These are phyloP conservation scores for Amanita muscaria DNA, from an alignment of 768 basidiomycete species.

Conservation along the genomic window DNA sequence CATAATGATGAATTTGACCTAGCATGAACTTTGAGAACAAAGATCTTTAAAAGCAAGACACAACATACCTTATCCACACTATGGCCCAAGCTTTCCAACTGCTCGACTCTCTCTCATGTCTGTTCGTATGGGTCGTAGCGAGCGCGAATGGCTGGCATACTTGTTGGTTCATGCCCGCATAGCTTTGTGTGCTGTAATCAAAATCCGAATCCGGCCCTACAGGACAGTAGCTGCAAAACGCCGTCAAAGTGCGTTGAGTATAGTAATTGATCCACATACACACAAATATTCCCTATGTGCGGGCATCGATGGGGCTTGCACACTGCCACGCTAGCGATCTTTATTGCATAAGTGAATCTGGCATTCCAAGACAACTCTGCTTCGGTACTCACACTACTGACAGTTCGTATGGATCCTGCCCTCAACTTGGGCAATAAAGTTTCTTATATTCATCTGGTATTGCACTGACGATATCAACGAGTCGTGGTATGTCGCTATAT, in stretches of 20 bases:
- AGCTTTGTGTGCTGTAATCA: constrained; percentile 97
- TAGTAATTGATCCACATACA: constrained; percentile 41
- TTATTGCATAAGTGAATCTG: neutral
- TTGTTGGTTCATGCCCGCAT: constrained; percentile 93
- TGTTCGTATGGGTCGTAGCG: constrained; percentile 96
- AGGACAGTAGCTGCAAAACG: constrained; percentile 72
- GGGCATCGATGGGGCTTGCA: constrained; percentile 99
- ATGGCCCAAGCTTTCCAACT: constrained; percentile 91
- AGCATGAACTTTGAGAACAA: neutral
- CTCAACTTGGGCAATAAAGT: constrained; percentile 78
- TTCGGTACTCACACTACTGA: constrained; percentile 73
- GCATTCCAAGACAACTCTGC: neutral
- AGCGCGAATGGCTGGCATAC: constrained; percentile 97
- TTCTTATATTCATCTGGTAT: constrained; percentile 98
- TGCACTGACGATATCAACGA: constrained; percentile 97
- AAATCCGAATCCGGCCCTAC: constrained; percentile 99
- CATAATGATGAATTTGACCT: constrained; percentile 94
- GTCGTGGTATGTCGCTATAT: constrained; percentile 78
- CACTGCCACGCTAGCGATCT: constrained; percentile 99
- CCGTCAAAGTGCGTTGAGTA: neutral
- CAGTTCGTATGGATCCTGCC: constrained; percentile 92
- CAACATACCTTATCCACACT: constrained; percentile 84
- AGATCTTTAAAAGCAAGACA: neutral
- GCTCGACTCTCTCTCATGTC: constrained; percentile 90
- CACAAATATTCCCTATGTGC: constrained; percentile 99